A percentile compares a stretch with the other conserved stretches of the same genome.
Conservation (phyloP, 2,329 filamentous ascomycete species). For the Trichoderma atrobrunneum region DNA sequence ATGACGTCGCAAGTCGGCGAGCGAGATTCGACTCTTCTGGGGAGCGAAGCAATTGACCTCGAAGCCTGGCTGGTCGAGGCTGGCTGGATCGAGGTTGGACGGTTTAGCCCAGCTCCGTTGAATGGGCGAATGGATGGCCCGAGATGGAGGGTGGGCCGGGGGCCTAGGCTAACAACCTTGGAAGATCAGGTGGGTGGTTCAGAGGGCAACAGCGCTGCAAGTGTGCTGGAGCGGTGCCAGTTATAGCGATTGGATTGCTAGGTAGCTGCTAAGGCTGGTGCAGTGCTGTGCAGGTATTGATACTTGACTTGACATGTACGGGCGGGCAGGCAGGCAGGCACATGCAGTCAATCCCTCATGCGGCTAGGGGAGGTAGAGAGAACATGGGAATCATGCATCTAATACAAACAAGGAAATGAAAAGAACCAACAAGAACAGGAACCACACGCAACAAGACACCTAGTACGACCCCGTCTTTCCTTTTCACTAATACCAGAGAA, state of each 20-base stretch:
- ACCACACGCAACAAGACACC: neutral
- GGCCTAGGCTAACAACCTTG: constrained; percentile 11
- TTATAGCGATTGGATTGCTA: neutral
- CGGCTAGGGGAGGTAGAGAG: neutral
- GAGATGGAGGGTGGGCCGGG: constrained; percentile 17
- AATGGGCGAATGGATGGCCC: constrained; percentile 20
- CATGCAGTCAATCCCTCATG: neutral
- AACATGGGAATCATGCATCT: neutral
- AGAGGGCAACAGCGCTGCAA: neutral
- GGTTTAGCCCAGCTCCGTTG: constrained; percentile 11
- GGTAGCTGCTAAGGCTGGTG: neutral
- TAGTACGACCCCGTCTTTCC: neutral
- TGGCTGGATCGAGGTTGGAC: constrained; percentile 18
- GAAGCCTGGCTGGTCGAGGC: constrained; percentile 11
- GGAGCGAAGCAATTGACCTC: constrained; percentile 13
- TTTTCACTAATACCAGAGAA: neutral
- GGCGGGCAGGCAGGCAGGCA: neutral
- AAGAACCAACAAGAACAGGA: neutral
- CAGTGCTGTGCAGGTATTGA: neutral
- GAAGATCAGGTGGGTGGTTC: neutral
- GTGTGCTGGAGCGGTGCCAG: neutral
- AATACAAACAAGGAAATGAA: neutral
- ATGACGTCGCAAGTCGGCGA: constrained; percentile 4
- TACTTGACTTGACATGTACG: neutral
- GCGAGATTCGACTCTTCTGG: neutral